Evolutionary conservation across 257 asterid species (phyloP), one percentile per base, ranked within the genome.

Genomic region (Solanum stenotomum): DNA sequence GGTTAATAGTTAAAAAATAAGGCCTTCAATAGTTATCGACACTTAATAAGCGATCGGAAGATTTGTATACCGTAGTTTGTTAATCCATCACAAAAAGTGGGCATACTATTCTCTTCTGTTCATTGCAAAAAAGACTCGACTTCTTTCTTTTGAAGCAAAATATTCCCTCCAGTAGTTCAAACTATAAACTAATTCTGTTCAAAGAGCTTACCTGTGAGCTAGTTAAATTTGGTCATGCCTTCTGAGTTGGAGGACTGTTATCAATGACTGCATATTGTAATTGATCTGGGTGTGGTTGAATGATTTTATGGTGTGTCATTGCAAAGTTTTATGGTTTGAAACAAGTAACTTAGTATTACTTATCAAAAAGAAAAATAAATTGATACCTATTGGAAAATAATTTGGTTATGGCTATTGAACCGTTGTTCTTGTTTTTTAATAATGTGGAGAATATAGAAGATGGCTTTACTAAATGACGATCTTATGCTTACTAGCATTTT

Each of bases 401-500:
- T 82, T 31, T 82, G 70, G 68, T 46, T 46, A 27, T 81, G 33
- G 44, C 71, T 82, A 22, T 82, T 18, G 31, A 46, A 81, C 42
- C 84, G 5, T 52, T 82, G 29, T 49, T 49, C 29, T 46, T 82
- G 42, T 49, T 82, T 82, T 82, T 49, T 31, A 81, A 82, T 18
- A 82, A 49, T 49, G 71, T 82, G 86, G 84, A 76, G 65, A 29
- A 82, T 27, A 85, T 86, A 42, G 52, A 74, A 90, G 71, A 59
- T 38, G 84, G 35, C 16, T 29, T 72, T 88, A 89, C 88, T 90
- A 85, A 89, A 85, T 87, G 87, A 88, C 49, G 65, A 46, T 82
- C 87, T 87, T 91, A 68, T 89, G 89, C 67, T 88, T 88, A 34
- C 86, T 93, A 97, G 99, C 99, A 96, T 91, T 97, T 97, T 90